Conservation (phyloP, 768 basidiomycete species). For the Krasilnikovozyma curviuscula region DNA sequence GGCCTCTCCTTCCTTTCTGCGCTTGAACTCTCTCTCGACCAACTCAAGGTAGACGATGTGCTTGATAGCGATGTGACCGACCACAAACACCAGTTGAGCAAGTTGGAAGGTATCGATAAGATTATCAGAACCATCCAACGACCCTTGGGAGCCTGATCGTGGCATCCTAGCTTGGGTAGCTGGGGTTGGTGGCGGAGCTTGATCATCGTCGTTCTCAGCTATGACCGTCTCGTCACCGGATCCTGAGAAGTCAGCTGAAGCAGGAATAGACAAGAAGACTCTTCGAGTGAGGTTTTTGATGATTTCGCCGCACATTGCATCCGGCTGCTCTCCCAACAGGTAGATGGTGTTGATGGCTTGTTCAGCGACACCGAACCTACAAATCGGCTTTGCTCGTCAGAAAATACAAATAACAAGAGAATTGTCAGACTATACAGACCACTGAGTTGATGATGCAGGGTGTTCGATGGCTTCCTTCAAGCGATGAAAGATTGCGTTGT, state of each 20-base stretch:
- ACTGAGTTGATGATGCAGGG: conserved; percentile 67
- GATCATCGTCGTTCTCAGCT: not conserved
- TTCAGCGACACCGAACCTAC: conserved; percentile 72
- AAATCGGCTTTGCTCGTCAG: not conserved
- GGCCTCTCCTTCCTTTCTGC: conserved; percentile 69
- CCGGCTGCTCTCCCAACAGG: conserved; percentile 80
- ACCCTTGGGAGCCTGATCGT: conserved; percentile 40
- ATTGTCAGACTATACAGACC: conserved; percentile 29
- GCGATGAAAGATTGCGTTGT: conserved; percentile 62
- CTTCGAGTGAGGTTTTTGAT: conserved; percentile 60
- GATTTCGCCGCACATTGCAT: conserved; percentile 54
- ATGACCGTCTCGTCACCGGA: not conserved
- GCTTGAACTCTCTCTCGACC: conserved; percentile 87
- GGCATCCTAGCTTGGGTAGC: conserved; percentile 18
- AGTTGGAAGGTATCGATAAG: conserved; percentile 67
- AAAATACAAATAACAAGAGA: not conserved
- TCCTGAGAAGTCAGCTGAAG: not conserved
- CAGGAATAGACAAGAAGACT: conserved; percentile 38
- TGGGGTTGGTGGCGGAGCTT: not conserved
- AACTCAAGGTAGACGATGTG: conserved; percentile 91
- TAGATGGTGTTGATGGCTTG: conserved; percentile 95
- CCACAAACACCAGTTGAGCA: conserved; percentile 81
- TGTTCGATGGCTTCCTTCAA: conserved; percentile 61
- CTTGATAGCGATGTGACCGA: conserved; percentile 93
- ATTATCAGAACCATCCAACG: conserved; percentile 30